Conservation (phyloP, 1,284 basidiomycete genomes). For the Naganishia liquefaciens region DNA sequence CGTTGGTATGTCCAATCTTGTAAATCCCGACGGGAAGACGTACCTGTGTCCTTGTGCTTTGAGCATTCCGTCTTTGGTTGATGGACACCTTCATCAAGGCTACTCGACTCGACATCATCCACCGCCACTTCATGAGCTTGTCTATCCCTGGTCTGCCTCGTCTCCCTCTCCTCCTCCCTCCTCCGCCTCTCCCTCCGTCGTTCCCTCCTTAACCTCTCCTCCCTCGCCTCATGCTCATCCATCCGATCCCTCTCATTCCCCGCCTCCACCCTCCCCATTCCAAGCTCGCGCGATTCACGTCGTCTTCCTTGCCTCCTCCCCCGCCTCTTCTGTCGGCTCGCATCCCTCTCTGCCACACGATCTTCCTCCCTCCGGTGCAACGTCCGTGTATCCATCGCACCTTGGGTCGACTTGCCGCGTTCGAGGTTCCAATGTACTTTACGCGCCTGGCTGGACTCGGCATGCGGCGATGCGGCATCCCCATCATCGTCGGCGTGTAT, state of each 20-base stretch:
- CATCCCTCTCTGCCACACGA: neutral
- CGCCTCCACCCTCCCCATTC: neutral
- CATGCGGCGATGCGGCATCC: neutral
- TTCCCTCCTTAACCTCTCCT: slow-evolving; percentile 9
- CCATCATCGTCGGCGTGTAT: neutral
- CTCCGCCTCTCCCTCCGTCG: neutral
- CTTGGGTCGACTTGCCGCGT: slow-evolving; percentile 13
- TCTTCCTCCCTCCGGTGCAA: neutral
- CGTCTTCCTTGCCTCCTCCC: too few relatives aligned
- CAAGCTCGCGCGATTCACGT: neutral
- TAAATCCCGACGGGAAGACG: neutral
- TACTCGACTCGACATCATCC: slow-evolving; percentile 9
- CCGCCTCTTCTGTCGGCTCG: neutral
- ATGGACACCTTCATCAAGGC: neutral
- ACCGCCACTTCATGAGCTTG: slow-evolving; percentile 12
- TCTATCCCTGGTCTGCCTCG: slow-evolving; percentile 5
- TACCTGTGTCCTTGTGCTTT: neutral
- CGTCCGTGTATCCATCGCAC: slow-evolving; percentile 4
- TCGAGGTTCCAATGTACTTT: slow-evolving; percentile 31
- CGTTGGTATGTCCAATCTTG: neutral
- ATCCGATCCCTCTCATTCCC: slow-evolving; percentile 20
- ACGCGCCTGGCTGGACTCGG: slow-evolving; percentile 4
- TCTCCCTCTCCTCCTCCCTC: slow-evolving; percentile 19
- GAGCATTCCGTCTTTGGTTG: neutral
- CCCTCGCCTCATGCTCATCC: slow-evolving; percentile 12